A percentile compares a stretch with the other conserved stretches of the same genome.
Conservation (phyloP, 257 asterid species). For the Thymus quinquecostatus region DNA sequence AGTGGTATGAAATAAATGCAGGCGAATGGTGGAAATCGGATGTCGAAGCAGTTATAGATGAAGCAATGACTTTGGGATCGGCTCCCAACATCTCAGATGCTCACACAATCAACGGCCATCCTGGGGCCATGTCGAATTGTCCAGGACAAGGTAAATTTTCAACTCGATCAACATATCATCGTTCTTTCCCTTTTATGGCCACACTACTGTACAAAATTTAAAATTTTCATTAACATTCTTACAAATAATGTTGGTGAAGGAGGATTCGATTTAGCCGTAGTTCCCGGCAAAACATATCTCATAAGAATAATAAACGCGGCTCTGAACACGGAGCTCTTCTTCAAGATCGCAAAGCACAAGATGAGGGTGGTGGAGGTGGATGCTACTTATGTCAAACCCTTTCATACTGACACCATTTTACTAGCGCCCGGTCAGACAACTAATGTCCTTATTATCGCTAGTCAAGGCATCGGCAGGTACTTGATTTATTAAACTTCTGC, state of each 20-base stretch:
- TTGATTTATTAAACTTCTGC: too few relatives aligned
- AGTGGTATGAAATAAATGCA: neutral
- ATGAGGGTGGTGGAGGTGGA: conserved; percentile 42
- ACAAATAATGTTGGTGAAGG: conserved; percentile 5
- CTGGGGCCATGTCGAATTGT: conserved; percentile 50
- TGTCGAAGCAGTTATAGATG: conserved; percentile 57
- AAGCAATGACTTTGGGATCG: conserved; percentile 49
- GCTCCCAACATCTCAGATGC: conserved; percentile 71
- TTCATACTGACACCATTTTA: conserved; percentile 34
- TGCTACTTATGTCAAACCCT: conserved; percentile 48
- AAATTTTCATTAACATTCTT: too few relatives aligned
- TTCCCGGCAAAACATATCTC: conserved; percentile 32
- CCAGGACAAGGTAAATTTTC: conserved; percentile 16
- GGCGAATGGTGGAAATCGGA: conserved; percentile 80
- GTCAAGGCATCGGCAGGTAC: conserved; percentile 35
- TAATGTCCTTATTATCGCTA: conserved; percentile 43
- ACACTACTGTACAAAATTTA: too few relatives aligned
- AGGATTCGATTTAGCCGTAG: conserved; percentile 23
- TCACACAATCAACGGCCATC: conserved; percentile 59
- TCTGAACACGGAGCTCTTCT: conserved; percentile 40
- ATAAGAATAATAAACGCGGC: conserved; percentile 39
- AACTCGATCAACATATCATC: too few relatives aligned
- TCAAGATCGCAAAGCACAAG: conserved; percentile 35
- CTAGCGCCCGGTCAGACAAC: conserved; percentile 67
- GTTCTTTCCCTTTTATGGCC: too few relatives aligned